Evolutionary conservation across 768 basidiomycete genomes (phyloP), one percentile per base, ranked within the genome.

Genomic region (Exsudoporus frostii): DNA sequence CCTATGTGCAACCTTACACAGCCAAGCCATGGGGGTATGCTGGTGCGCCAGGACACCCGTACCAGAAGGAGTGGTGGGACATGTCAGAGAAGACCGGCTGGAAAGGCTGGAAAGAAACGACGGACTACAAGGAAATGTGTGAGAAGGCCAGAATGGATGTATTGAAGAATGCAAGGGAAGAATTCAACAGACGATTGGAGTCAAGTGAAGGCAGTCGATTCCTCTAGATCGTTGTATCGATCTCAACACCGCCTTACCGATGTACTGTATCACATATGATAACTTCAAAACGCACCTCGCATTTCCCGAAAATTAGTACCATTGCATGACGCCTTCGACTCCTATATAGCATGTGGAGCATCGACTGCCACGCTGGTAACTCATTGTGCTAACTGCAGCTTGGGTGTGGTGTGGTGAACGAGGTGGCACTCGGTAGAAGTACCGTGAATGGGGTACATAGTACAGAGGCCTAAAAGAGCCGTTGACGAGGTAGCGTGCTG

Each of bases 1-100:
- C 76, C 1, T 77, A 71, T 50, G 72, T 80, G n/a, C 80, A 78
- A 57, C 82, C 79, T 4, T 78, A 68, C 53, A 77, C 76, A 1
- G 71, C 79, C 8, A 84, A 83, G 55, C 81, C 80, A 1, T 82
- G 83, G 81, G 80, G 80, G 3, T 82, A 82, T 52, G 70, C 76
- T 1, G 77, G 79, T 13, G 68, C 79, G 1, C 81, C 79, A 11
- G 76, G 75, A 10, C 76, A 83, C 55, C 81, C 83, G 0, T 81
- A 72, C 58, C 61, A 63, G 19, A 56, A 54, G 8, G 76, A 75
- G 36, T 83, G 82, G 81, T 82, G 79, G 76, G 45, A 45, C 1
- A 56, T 63, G 24, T 53, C 75, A 15, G 74, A 74, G 38, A 66
- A 66, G 49, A 81, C 81, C 0, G 61, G 64, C 2, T 83, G 80